A percentile compares a stretch with the other conserved stretches of the same genome.
phyloP scores from a whole-genome alignment of 2,329 filamentous ascomycete genomes.

The Colletotrichum sp. region DNA sequence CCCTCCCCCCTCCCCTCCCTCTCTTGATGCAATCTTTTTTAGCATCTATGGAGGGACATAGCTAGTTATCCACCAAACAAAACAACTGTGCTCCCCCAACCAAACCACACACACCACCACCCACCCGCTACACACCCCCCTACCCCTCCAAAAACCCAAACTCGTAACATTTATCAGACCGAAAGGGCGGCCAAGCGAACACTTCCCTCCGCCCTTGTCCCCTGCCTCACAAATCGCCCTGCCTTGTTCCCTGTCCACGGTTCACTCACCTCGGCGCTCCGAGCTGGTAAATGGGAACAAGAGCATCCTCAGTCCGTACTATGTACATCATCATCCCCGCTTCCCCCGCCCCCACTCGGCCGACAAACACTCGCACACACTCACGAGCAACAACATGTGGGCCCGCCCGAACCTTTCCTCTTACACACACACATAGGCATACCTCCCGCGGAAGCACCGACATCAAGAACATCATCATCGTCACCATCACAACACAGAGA shows the following conservation, averaged over 20 bases:
- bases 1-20: background rate
- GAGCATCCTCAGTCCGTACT: background rate
- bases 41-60: background rate
- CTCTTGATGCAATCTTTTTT: background rate
- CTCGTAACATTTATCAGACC: background rate
- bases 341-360: background rate
- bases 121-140: no score
- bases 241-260: background rate
- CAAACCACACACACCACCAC: background rate
- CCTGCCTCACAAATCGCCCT: background rate
- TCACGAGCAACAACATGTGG: background rate
- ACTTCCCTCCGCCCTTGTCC: background rate
- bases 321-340: background rate
- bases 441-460: background rate
- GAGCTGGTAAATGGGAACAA: background rate
- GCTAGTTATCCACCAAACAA: background rate
- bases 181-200: background rate
- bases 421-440: background rate
- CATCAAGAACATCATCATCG: background rate
- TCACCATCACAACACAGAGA: background rate
- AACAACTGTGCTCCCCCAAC: background rate
- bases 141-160: background rate
- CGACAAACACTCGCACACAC: background rate
- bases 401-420: background rate
- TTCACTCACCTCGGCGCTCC: background rate